Base-by-base conservation (phyloP, 805 yeast genomes). In the Saccharomycopsis oosterbeekiorum region DNA sequence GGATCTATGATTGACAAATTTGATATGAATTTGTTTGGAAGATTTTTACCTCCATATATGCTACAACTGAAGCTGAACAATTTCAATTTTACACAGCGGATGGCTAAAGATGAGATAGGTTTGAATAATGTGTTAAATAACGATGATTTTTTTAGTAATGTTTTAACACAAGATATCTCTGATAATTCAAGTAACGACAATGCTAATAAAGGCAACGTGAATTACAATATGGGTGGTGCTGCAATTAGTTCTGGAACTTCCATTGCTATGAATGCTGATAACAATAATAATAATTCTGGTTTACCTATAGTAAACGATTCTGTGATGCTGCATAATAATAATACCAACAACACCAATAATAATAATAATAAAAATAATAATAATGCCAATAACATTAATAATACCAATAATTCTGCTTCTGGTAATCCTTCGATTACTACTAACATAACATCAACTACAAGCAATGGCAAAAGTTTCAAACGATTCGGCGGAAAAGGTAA, bases 21-120 rank as follows among this genome's bases (percentile, higher is more conserved):
- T 56, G 97, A 90, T 70, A 83, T 89, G 68, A 92, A 89, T 68
- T 79, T 90, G 19, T 90, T 90, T 75, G 97, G 97, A 0, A 75
- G 88, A 47, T 85, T 87, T 65, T 70, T 89, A 57, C 96, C 96
- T 1, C 94, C 96, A 2, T 89, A 88, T 69, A 89, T 89, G 96
- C 76, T 84, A 53, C 72, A 73, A 37, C 60, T 59, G 55, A 57
- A 62, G 12, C 57, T 60, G 55, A 62, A 59, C n/a, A 59, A 58
- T 21, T 54, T 11, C 10, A 58, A 59, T 39, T 61, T 61, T 43
- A 34, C 58, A n/a, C 58, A 55, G 24, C 60, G 59, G 40, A 61
- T 61, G 63, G 26, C 60, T 11, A 29, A 55, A 17, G 60, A 53
- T 36, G 39, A 43, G 47, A 37, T 54, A 4, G 58, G 58, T 39